Percentiles rank a stretch among this genome's conserved stretches.
These are phyloP conservation scores for Durusdinium trenchii DNA, from an alignment of 73 alveolate genomes.

Conservation along the genomic window DNA sequence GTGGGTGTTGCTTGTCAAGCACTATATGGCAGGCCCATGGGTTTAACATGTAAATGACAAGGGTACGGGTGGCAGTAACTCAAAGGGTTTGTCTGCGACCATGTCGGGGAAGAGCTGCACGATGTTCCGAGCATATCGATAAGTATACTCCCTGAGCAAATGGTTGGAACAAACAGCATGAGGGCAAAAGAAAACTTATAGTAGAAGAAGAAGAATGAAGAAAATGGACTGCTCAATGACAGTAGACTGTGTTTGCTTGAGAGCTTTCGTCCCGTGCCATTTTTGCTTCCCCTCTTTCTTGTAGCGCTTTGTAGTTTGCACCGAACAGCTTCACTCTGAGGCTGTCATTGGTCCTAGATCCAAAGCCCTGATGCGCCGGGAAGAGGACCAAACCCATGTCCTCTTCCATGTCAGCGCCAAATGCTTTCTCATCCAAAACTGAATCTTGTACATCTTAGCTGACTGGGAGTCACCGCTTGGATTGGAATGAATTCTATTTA, in stretches of 20 bases:
- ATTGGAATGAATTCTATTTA: background rate
- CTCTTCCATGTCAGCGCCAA: conserved; percentile 31
- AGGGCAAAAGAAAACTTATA: background rate
- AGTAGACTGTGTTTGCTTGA: background rate
- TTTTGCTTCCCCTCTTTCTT: background rate
- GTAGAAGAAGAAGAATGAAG: background rate
- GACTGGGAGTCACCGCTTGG: background rate
- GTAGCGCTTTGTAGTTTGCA: conserved; percentile 14
- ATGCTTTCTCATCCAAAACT: conserved; percentile 49
- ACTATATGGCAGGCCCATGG: too few species aligned
- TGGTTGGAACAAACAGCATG: too few species aligned
- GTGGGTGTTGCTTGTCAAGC: too few species aligned
- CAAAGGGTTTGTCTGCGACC: background rate
- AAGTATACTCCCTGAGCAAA: background rate
- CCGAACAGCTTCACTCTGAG: background rate
- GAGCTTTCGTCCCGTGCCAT: conserved; percentile 25
- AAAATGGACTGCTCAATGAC: background rate
- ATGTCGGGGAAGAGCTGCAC: background rate
- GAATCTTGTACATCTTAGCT: background rate
- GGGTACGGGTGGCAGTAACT: too few species aligned
- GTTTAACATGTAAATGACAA: too few species aligned
- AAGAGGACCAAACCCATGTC: conserved; percentile 39
- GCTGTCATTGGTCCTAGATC: conserved; percentile 41
- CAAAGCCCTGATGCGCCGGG: background rate
- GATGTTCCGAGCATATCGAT: conserved; percentile 7